Percentiles rank a stretch among this genome's conserved stretches.
Evolutionary conservation across 106 monocot species (phyloP).

Genomic region (Platanthera zijinensis): DNA sequence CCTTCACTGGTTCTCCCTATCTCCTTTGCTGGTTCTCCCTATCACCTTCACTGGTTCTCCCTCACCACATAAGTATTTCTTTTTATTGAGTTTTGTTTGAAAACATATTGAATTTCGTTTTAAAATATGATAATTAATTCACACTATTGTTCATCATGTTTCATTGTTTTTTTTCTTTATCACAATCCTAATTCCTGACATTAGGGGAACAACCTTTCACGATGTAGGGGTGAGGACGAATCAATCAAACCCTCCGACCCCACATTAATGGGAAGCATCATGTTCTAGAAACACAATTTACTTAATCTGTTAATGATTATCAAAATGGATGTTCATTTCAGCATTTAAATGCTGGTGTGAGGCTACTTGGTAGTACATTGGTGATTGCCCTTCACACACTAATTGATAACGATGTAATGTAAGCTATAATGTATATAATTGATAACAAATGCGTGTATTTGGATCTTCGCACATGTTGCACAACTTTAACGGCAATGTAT

Average conservation of each 20-base stretch:
- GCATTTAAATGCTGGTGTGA: constrained; percentile 96
- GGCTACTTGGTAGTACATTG: constrained; percentile 64
- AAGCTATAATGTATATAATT: constrained; percentile 18
- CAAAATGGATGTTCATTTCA: constrained; percentile 19
- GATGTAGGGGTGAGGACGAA: background rate
- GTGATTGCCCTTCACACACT: constrained; percentile 47
- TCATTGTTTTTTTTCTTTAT: background rate
- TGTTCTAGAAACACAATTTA: background rate
- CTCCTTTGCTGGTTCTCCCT: no score
- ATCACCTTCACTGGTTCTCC: no score
- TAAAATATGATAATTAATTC: background rate
- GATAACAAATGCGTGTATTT: no score
- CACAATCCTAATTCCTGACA: background rate
- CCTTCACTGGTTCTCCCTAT: no score
- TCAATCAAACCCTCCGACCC: background rate
- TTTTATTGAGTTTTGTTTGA: no score
- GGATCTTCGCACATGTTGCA: no score
- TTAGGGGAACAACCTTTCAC: background rate
- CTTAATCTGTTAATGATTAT: background rate
- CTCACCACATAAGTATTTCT: no score
- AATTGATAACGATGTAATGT: constrained; percentile 88
- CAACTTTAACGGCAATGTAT: no score
- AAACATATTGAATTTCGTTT: no score
- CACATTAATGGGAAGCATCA: background rate
- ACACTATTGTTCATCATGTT: background rate